phyloP scores from a whole-genome alignment of 78 protist species.

The Speleostelium caveatum region DNA sequence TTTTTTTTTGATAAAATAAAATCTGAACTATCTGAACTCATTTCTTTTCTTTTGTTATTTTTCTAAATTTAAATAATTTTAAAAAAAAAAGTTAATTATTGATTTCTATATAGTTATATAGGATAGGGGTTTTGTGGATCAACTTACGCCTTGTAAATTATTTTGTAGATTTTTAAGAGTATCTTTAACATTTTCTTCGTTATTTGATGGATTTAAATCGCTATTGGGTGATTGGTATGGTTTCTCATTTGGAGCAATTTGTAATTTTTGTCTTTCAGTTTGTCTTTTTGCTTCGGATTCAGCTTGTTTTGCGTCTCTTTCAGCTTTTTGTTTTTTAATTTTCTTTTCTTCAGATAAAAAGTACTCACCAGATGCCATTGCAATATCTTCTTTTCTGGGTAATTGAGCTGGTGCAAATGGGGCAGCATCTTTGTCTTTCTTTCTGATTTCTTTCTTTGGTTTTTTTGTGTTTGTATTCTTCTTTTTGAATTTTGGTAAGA shows the following conservation, averaged over 20 bases:
- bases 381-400: constrained; percentile 85
- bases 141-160: constrained; percentile 42
- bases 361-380: constrained; percentile 95
- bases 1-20: constrained; percentile 18
- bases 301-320: constrained; percentile 57
- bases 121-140: background rate
- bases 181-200: background rate
- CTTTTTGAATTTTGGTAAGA: constrained; percentile 97
- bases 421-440: constrained; percentile 60
- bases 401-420: constrained; percentile 59
- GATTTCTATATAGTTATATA: no score
- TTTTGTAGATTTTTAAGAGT: constrained; percentile 38
- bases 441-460: constrained; percentile 31
- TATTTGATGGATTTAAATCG: background rate
- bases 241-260: constrained; percentile 60
- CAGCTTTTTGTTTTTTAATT: constrained; percentile 19
- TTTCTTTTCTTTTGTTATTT: constrained; percentile 59
- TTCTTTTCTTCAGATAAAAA: constrained; percentile 84
- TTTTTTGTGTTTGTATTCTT: constrained; percentile 39
- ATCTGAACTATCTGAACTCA: background rate
- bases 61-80: no score
- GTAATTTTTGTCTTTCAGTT: constrained; percentile 6
- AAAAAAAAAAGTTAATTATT: no score
- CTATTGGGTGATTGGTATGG: background rate
- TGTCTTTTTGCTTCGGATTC: constrained; percentile 34